Percentiles rank a stretch among this genome's conserved stretches.
Evolutionary conservation across 441 rosid species (phyloP).

Genomic region (Lepidium campestre): DNA sequence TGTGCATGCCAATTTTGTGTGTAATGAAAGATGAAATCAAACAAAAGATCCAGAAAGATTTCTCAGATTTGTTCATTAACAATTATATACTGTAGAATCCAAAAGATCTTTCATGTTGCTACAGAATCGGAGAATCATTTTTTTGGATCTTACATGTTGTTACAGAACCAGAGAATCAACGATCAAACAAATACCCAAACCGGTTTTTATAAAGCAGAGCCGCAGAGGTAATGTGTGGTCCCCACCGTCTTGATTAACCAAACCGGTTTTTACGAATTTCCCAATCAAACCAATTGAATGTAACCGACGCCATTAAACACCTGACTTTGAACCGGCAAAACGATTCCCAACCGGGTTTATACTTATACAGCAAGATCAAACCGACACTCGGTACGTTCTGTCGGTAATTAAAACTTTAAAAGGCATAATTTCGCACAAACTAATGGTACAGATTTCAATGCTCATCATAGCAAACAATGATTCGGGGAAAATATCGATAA

Average conservation of each 20-base stretch:
- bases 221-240: too few species aligned
- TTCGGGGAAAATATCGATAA: background rate
- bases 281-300: background rate
- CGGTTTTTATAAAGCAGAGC: background rate
- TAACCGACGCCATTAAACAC: background rate
- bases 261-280: background rate
- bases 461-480: too few species aligned
- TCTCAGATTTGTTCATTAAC: background rate
- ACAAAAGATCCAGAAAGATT: background rate
- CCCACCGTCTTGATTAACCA: too few species aligned
- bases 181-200: background rate
- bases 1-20: background rate
- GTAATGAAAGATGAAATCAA: background rate
- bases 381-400: too few species aligned
- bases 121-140: conserved; percentile 1
- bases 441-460: too few species aligned
- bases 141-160: background rate
- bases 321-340: background rate
- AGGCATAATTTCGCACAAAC: too few species aligned
- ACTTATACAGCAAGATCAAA: background rate
- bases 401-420: too few species aligned
- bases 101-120: background rate
- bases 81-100: background rate
- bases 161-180: conserved; percentile 4
- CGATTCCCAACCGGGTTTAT: background rate